phyloP scores from a whole-genome alignment of 2,329 filamentous ascomycete species.

The Fulvia fulva region DNA sequence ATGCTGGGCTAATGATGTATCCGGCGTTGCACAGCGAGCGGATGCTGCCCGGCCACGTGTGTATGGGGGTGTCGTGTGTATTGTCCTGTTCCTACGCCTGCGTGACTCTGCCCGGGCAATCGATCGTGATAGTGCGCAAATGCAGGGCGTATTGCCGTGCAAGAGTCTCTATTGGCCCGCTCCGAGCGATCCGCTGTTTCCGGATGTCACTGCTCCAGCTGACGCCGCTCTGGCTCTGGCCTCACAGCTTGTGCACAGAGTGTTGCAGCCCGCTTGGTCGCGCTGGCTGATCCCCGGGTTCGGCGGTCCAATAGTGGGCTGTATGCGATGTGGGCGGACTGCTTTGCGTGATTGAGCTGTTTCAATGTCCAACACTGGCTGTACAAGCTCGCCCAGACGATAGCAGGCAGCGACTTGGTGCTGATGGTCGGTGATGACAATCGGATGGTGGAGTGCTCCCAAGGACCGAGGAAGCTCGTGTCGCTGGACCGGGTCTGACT shows the following conservation, averaged over 20 bases:
- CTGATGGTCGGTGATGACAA: neutral
- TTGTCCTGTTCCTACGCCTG: neutral
- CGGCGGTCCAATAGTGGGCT: neutral
- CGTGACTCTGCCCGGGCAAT: neutral
- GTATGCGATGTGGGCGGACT: neutral
- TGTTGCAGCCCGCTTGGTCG: neutral
- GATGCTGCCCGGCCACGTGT: neutral
- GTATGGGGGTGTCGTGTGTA: neutral
- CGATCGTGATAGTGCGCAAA: neutral
- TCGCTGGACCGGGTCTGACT: neutral
- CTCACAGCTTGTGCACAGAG: neutral
- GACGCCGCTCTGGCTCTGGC: neutral
- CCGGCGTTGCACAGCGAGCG: neutral
- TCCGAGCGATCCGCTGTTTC: constrained; percentile 3
- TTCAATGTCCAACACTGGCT: neutral
- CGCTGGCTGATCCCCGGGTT: neutral
- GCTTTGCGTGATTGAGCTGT: neutral
- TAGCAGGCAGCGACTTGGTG: neutral
- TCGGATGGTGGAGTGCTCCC: neutral
- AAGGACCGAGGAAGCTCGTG: neutral
- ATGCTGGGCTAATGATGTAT: neutral
- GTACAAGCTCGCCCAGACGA: neutral
- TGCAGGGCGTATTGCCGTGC: neutral
- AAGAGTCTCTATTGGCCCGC: neutral
- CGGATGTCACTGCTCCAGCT: neutral